Evolutionary conservation across 1,284 basidiomycete genomes (phyloP).

Genomic region (Sporisorium reilianum): DNA sequence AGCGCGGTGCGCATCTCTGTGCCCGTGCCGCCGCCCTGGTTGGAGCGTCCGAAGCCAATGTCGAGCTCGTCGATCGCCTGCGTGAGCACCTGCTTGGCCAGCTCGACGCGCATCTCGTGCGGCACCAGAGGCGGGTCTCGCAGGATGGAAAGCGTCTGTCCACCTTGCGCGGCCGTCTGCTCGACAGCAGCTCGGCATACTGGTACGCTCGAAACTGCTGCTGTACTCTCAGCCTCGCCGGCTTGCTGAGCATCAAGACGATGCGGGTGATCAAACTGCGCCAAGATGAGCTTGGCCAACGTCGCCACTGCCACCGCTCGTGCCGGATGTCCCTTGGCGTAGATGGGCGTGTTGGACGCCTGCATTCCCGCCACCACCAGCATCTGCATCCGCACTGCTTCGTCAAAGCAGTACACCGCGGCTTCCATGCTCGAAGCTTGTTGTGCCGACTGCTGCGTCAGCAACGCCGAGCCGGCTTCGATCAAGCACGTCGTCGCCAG

Average conservation of each 20-base stretch:
- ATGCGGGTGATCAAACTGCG: conserved; percentile 74
- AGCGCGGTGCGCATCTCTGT: conserved; percentile 29
- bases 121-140: conserved; percentile 26
- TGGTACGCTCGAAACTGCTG: neutral
- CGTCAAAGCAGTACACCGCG: conserved; percentile 45
- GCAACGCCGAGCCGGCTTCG: conserved; percentile 50
- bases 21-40: conserved; percentile 34
- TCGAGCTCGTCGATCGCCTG: conserved; percentile 54
- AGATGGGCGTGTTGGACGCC: conserved; percentile 70
- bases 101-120: conserved; percentile 30
- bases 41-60: conserved; percentile 50
- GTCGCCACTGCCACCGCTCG: conserved; percentile 82
- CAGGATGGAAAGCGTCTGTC: conserved; percentile 33
- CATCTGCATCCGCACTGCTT: conserved; percentile 71
- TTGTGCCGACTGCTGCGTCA: neutral
- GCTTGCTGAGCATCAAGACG: conserved; percentile 13
- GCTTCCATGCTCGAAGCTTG: conserved; percentile 12
- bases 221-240: neutral
- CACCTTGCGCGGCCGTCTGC: conserved; percentile 13
- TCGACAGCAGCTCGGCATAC: conserved; percentile 28
- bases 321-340: conserved; percentile 81
- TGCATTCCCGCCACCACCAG: conserved; percentile 74
- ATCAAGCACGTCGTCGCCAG: conserved; percentile 79
- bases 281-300: conserved; percentile 81
- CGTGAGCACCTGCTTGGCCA: conserved; percentile 44